A percentile compares a stretch with the other conserved stretches of the same genome.
Conservation (phyloP, 805 yeast species). For the Kluyveromyces aestuarii region DNA sequence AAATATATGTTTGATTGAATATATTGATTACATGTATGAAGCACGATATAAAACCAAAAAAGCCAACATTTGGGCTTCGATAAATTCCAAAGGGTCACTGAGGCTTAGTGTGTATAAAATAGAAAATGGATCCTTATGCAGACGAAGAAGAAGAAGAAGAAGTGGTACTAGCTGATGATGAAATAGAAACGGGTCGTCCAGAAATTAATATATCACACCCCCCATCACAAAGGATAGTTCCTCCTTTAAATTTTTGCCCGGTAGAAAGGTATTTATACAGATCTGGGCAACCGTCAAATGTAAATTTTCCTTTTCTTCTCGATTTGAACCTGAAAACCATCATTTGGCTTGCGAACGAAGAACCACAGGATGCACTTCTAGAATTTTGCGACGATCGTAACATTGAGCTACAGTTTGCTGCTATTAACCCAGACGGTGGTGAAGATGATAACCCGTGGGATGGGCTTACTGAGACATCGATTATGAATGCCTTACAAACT, state of each 20-base stretch:
- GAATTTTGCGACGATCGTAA: slow-evolving; percentile 69
- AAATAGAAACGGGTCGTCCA: slow-evolving; percentile 23
- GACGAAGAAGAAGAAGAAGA: slow-evolving; percentile 23
- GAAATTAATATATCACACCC: slow-evolving; percentile 35
- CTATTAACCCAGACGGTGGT: slow-evolving; percentile 69
- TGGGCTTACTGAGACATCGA: slow-evolving; percentile 75
- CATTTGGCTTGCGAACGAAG: slow-evolving; percentile 93
- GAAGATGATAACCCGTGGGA: slow-evolving; percentile 87
- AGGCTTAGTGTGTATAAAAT: background rate
- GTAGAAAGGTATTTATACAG: slow-evolving; percentile 83
- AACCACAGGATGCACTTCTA: slow-evolving; percentile 80
- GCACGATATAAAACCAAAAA: background rate
- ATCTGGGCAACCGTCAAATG: slow-evolving; percentile 91
- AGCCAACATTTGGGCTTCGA: too few relatives aligned
- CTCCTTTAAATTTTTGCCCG: slow-evolving; percentile 92
- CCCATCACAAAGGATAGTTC: slow-evolving; percentile 65
- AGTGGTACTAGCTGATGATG: slow-evolving; percentile 23
- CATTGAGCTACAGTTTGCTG: slow-evolving; percentile 74
- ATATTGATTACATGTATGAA: background rate
- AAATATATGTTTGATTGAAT: too few relatives aligned
- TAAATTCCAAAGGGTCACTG: too few relatives aligned
- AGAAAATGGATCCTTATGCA: slow-evolving; percentile 5
- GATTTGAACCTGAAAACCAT: slow-evolving; percentile 70
- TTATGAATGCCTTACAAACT: slow-evolving; percentile 67
- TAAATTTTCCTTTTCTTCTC: slow-evolving; percentile 77